Conservation (phyloP, 2,329 filamentous ascomycete species). For the Simplicillium sp. region DNA sequence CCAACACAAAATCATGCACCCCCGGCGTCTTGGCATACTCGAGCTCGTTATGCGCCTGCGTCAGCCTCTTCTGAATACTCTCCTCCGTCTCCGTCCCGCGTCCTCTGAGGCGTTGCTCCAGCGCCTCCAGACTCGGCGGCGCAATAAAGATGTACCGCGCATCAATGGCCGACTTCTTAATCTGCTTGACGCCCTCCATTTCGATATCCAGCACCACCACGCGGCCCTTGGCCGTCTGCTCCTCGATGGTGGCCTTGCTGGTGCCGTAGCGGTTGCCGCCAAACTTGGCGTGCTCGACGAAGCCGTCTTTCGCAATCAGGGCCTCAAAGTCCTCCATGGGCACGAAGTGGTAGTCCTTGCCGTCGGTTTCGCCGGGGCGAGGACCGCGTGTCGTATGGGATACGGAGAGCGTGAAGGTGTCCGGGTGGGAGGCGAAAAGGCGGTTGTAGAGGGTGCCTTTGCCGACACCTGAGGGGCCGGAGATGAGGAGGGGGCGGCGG, state of each 20-base stretch:
- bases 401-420: conserved; percentile 45
- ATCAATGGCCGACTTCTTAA: conserved; percentile 64
- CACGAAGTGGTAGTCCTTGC: conserved; percentile 74
- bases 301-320: conserved; percentile 59
- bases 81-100: conserved; percentile 73
- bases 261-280: conserved; percentile 84
- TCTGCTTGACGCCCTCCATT: conserved; percentile 96
- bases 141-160: conserved; percentile 80
- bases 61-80: conserved; percentile 57
- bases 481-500: conserved; percentile 63
- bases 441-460: conserved; percentile 72
- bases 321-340: conserved; percentile 56
- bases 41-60: conserved; percentile 65
- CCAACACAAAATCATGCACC: conserved; percentile 28
- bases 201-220: conserved; percentile 89
- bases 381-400: conserved; percentile 75
- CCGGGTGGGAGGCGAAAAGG: conserved; percentile 50
- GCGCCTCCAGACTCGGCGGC: conserved; percentile 63
- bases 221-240: conserved; percentile 59
- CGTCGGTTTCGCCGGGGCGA: conserved; percentile 64
- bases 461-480: conserved; percentile 69
- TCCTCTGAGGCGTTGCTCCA: conserved; percentile 66
- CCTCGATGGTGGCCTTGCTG: conserved; percentile 66
- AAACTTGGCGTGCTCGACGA: conserved; percentile 82
- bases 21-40: conserved; percentile 61